Evolutionary conservation across 176 grass and related monocot genomes (phyloP).

Genomic region (Elymus sibiricus): DNA sequence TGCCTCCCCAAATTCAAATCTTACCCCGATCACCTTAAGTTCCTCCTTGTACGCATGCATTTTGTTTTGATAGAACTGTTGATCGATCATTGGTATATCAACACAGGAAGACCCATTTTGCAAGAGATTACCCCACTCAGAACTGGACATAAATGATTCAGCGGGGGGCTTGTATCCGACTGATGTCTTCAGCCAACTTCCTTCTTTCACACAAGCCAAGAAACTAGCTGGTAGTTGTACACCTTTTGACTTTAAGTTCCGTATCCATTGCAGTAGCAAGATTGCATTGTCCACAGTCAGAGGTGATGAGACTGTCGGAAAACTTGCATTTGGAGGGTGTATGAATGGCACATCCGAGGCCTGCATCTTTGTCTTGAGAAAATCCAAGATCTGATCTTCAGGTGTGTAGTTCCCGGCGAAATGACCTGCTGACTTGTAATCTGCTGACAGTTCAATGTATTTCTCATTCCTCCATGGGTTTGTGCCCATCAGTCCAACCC

Average conservation of each 20-base stretch:
- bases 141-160: conserved; percentile 50
- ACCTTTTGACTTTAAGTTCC: background rate
- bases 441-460: conserved; percentile 48
- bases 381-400: conserved; percentile 25
- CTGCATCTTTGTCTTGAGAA: conserved; percentile 24
- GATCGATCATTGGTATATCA: conserved; percentile 69
- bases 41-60: conserved; percentile 44
- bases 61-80: conserved; percentile 42
- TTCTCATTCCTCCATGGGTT: conserved; percentile 57
- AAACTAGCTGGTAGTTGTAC: conserved; percentile 30
- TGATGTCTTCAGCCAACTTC: conserved; percentile 65
- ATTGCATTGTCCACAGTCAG: conserved; percentile 56
- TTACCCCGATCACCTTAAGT: conserved; percentile 48
- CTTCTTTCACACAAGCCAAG: conserved; percentile 38
- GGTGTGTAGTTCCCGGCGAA: conserved; percentile 36
- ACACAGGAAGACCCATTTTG: conserved; percentile 43
- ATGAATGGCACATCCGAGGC: conserved; percentile 56
- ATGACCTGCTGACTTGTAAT: conserved; percentile 34
- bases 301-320: conserved; percentile 36
- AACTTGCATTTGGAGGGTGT: conserved; percentile 43
- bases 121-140: conserved; percentile 53
- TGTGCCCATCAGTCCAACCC: conserved; percentile 50
- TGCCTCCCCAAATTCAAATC: conserved; percentile 51
- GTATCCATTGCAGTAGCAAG: conserved; percentile 65
- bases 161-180: conserved; percentile 56